Base-by-base conservation (phyloP, 495 filamentous ascomycete species). In the Paragyromitra xinjiangensis region DNA sequence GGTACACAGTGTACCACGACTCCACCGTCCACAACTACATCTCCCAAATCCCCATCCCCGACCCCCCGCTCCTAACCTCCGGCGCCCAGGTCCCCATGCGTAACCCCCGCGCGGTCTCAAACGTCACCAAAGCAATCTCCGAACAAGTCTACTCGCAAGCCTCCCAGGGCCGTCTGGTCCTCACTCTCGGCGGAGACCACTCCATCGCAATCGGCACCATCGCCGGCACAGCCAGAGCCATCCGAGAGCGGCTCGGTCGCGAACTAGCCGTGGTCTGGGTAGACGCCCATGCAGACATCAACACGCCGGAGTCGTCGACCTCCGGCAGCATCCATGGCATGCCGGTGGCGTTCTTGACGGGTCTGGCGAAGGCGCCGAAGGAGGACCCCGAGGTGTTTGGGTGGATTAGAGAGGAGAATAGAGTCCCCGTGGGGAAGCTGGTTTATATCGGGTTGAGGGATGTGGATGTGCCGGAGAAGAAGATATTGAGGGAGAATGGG, bases 241-340 rank as follows among this genome's bases (percentile, higher is more conserved):
- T 93, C 65, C 88, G 91, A 34, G 94, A 98, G 86, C 86, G 95
- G 37, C 83, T 51, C 3, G 89, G 90, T 14, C 86, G 91, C 55
- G 94, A 98, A 73, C 88, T 97, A 59, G 95, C 93, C 0, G 93
- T 99, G 6, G 95, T 99, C 80, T 99, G 95, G 95, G 95, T 99
- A 6, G 95, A 99, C 84, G 95, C 95, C 19, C 95, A 99, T 82
- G 93, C 94, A 24, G 95, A 98, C 82, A 97, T 99, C 87, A 99
- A 99, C 84, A 92, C 92, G 6, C 95, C 95, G 53, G 94, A 98
- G 87, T 91, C 90, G 51, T 94, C 91, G 77, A 91, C 86, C 12
- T 95, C 92, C 69, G 95, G 95, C 2, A 98, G 98, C 83, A 92
- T 99, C 78, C 95, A 99, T 85, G 95, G 95, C 42, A 99, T 99